Conservation (phyloP, 2,329 filamentous ascomycete species). For the Orbilia quercus region DNA sequence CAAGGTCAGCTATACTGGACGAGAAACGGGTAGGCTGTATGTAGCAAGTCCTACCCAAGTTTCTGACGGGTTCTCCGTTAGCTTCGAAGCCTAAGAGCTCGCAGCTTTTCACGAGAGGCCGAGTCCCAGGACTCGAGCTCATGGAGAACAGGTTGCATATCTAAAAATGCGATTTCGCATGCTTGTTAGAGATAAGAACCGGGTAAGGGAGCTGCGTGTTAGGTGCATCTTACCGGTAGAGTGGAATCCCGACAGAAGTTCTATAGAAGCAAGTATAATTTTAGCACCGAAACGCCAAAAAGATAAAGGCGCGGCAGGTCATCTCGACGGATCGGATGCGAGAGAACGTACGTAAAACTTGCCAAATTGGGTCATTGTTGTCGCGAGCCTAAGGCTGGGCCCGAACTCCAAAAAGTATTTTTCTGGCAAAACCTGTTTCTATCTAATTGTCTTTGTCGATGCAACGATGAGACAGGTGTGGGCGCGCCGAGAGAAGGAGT, state of each 20-base stretch:
- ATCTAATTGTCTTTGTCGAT: background rate
- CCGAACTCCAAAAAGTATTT: background rate
- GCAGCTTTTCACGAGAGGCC: slow-evolving; percentile 38
- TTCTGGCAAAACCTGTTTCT: background rate
- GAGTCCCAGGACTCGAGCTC: slow-evolving; percentile 7
- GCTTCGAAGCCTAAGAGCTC: slow-evolving; percentile 55
- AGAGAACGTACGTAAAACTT: slow-evolving; percentile 68
- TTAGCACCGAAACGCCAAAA: slow-evolving; percentile 21
- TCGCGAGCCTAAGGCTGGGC: slow-evolving; percentile 21
- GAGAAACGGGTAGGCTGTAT: background rate
- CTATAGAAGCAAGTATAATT: slow-evolving; percentile 64
- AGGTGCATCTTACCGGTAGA: slow-evolving; percentile 39
- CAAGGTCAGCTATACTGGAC: slow-evolving; percentile 23
- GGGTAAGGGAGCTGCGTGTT: background rate
- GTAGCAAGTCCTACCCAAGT: slow-evolving; percentile 74
- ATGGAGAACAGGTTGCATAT: slow-evolving; percentile 28
- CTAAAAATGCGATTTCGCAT: slow-evolving; percentile 13
- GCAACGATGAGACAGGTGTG: background rate
- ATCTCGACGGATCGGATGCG: slow-evolving; percentile 5
- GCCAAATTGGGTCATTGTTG: slow-evolving; percentile 67
- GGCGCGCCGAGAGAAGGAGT: background rate
- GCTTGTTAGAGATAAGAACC: slow-evolving; percentile 11
- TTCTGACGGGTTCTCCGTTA: slow-evolving; percentile 74
- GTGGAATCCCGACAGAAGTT: slow-evolving; percentile 86
- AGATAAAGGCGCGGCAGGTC: background rate